These are phyloP conservation scores for Leptodontidium sp. DNA, from an alignment of 2,329 filamentous ascomycete species.

Conservation along the genomic window DNA sequence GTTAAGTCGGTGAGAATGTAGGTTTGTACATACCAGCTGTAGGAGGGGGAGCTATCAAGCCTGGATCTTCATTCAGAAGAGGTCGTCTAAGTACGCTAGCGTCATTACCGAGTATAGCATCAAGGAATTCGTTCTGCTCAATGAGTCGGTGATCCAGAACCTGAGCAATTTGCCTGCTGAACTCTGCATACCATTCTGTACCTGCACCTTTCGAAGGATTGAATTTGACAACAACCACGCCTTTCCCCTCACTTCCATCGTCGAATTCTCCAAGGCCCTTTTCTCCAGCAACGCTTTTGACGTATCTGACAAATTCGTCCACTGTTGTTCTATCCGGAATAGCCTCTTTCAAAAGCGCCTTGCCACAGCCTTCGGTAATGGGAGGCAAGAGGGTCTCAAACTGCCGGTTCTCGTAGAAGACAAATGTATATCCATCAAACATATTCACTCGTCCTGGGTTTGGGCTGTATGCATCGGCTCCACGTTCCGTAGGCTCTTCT, in stretches of 20 bases:
- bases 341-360: conserved; percentile 74
- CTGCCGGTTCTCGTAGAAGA: conserved; percentile 82
- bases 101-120: conserved; percentile 86
- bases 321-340: conserved; percentile 69
- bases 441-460: conserved; percentile 71
- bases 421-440: conserved; percentile 87
- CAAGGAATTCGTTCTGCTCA: conserved; percentile 89
- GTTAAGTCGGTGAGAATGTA: background rate
- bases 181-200: conserved; percentile 71
- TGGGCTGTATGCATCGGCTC: conserved; percentile 73
- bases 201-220: conserved; percentile 63
- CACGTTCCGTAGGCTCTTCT: conserved; percentile 75
- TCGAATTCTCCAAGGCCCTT: conserved; percentile 73
- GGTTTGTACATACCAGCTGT: conserved; percentile 39
- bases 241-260: conserved; percentile 69
- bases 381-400: conserved; percentile 77
- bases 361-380: conserved; percentile 83
- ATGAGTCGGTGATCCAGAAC: conserved; percentile 83
- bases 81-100: conserved; percentile 74
- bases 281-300: conserved; percentile 77
- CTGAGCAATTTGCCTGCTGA: conserved; percentile 74
- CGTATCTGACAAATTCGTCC: conserved; percentile 79
- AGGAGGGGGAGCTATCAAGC: conserved; percentile 40
- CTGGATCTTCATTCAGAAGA: conserved; percentile 61
- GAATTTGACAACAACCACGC: conserved; percentile 81